A percentile compares a stretch with the other conserved stretches of the same genome.
Evolutionary conservation across 176 grass and related monocot species (phyloP).

Genomic region (Juncus effusus): DNA sequence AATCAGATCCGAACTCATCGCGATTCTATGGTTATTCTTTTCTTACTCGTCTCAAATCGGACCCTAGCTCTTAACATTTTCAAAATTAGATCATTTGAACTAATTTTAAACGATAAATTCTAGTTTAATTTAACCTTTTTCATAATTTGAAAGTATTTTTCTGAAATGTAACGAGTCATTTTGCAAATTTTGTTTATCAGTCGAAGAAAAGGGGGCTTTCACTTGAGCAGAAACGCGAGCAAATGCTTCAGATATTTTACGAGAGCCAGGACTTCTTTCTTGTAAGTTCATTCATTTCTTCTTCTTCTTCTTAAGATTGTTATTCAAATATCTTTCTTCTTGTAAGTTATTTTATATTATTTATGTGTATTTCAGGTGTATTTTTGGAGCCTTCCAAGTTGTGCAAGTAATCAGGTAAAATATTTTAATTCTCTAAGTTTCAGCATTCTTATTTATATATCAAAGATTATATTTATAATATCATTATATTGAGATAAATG

Average conservation of each 20-base stretch:
- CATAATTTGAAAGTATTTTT: not conserved
- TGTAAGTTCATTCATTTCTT: too few species aligned
- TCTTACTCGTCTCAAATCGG: not conserved
- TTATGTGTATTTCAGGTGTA: not conserved
- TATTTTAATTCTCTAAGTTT: too few species aligned
- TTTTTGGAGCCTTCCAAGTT: too few species aligned
- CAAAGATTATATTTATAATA: not conserved
- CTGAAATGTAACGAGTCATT: not conserved
- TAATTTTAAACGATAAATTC: not conserved
- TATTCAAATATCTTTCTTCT: constrained; percentile 26
- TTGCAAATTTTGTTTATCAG: constrained; percentile 38
- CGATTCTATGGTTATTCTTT: not conserved
- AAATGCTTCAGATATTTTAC: too few species aligned
- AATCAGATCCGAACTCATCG: not conserved
- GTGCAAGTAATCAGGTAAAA: too few species aligned
- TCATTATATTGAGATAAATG: constrained; percentile 3
- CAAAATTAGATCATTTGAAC: not conserved
- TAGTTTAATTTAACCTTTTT: too few species aligned
- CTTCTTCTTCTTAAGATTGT: too few species aligned
- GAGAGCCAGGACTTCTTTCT: too few species aligned
- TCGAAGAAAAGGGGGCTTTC: constrained; percentile 99
- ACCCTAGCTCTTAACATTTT: not conserved
- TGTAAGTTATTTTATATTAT: constrained; percentile 55
- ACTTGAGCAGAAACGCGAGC: constrained; percentile 92
- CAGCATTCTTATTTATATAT: too few species aligned